These are phyloP conservation scores for Selaginella moellendorffii DNA, from an alignment of 75 land plant genomes.

Conservation along the genomic window DNA sequence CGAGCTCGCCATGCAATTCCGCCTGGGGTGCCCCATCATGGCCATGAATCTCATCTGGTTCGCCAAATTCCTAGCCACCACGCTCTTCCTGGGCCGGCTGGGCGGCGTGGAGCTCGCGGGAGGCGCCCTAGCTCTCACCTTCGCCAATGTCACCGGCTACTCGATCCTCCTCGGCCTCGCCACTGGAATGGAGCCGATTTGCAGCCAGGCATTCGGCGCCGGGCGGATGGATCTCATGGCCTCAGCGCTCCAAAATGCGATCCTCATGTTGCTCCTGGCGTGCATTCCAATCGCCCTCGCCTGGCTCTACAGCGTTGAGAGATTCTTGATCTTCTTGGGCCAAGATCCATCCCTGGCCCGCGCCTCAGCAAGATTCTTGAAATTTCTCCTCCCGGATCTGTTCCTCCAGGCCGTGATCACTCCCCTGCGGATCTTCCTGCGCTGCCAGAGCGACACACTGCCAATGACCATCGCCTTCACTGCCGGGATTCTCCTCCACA, in stretches of 20 bases:
- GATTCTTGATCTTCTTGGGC: slow-evolving; percentile 34
- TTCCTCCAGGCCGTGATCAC: slow-evolving; percentile 40
- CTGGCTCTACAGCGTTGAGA: slow-evolving; percentile 58
- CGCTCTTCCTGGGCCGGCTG: slow-evolving; percentile 52
- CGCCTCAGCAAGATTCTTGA: slow-evolving; percentile 30
- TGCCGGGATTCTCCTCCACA: slow-evolving; percentile 37
- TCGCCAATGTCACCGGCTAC: slow-evolving; percentile 72
- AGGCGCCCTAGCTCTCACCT: slow-evolving; percentile 65
- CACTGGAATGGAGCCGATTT: slow-evolving; percentile 71
- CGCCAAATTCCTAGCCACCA: slow-evolving; percentile 40
- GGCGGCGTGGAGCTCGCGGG: slow-evolving; percentile 63
- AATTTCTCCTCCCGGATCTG: slow-evolving; percentile 55
- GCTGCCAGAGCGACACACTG: slow-evolving; percentile 42
- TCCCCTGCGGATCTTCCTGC: slow-evolving; percentile 57
- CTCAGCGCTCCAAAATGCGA: slow-evolving; percentile 43
- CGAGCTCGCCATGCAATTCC: slow-evolving; percentile 40
- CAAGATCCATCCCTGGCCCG: slow-evolving; percentile 37
- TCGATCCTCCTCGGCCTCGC: slow-evolving; percentile 61
- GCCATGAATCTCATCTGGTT: slow-evolving; percentile 70
- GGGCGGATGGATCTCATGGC: slow-evolving; percentile 40
- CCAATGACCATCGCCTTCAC: slow-evolving; percentile 51
- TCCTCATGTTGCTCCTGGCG: slow-evolving; percentile 32
- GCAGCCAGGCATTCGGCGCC: slow-evolving; percentile 70
- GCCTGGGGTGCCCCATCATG: slow-evolving; percentile 38
- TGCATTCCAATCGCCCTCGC: slow-evolving; percentile 38